Evolutionary conservation across 2,329 filamentous ascomycete species (phyloP).

Genomic region (Botrytis byssoidea): DNA sequence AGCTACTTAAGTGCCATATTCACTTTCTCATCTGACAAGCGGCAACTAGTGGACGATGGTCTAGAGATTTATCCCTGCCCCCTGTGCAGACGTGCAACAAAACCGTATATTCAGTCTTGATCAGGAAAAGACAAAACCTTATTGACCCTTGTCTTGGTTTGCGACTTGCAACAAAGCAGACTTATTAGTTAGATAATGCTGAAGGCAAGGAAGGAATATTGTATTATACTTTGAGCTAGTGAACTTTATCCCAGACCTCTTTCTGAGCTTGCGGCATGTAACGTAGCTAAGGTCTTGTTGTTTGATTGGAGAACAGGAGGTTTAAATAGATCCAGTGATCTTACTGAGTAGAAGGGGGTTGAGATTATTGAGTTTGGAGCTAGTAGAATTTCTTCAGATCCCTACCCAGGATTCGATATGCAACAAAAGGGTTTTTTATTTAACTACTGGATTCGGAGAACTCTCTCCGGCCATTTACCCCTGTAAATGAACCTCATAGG

Average conservation of each 20-base stretch:
- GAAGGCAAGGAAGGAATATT: neutral
- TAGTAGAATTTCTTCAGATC: neutral
- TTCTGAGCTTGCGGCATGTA: neutral
- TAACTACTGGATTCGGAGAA: neutral
- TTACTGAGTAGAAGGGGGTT: neutral
- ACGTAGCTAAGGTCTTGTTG: neutral
- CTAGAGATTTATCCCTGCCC: neutral
- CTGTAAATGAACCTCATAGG: neutral
- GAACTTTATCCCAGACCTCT: neutral
- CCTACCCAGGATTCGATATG: neutral
- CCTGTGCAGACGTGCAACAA: conserved; percentile 3
- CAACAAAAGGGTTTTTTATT: neutral
- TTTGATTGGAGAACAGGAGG: neutral
- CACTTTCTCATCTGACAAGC: neutral
- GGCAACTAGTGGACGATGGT: neutral
- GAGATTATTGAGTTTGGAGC: neutral
- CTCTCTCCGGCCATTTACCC: neutral
- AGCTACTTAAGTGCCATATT: neutral
- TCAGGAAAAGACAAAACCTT: neutral
- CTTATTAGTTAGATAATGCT: neutral
- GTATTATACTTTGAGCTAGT: neutral
- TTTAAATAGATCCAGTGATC: neutral
- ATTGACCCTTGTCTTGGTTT: neutral
- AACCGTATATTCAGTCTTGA: neutral
- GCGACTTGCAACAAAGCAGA: neutral